Conservation (phyloP, 345 rosid species). For the Luvunga scandens region DNA sequence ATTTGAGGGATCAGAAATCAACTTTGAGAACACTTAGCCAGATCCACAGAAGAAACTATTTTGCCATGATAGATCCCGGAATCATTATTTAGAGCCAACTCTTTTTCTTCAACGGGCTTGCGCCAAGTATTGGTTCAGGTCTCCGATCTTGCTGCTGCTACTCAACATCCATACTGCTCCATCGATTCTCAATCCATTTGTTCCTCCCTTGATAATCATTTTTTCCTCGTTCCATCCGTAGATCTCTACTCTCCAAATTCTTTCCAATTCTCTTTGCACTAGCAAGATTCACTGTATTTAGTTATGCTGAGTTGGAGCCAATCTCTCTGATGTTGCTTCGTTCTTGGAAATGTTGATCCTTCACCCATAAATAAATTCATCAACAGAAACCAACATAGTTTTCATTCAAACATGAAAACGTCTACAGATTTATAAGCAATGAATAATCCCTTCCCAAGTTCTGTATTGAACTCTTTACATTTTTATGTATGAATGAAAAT, state of each 20-base stretch:
- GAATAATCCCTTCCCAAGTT: not conserved
- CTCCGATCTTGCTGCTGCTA: slow-evolving; percentile 8
- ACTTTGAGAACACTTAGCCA: slow-evolving; percentile 28
- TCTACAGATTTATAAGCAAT: not conserved
- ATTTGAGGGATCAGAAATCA: slow-evolving; percentile 12
- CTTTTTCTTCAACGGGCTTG: slow-evolving; percentile 17
- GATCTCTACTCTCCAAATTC: slow-evolving; percentile 19
- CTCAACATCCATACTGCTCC: slow-evolving; percentile 8
- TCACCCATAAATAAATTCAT: not conserved
- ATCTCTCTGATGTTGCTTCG: slow-evolving; percentile 8
- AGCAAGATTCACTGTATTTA: slow-evolving; percentile 6
- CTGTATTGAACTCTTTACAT: not conserved
- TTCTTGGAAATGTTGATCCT: slow-evolving; percentile 22
- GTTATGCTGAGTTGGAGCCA: not conserved
- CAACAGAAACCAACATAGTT: not conserved
- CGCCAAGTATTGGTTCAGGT: slow-evolving; percentile 23
- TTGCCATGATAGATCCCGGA: slow-evolving; percentile 11
- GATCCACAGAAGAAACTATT: slow-evolving; percentile 24
- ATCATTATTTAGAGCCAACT: slow-evolving; percentile 2
- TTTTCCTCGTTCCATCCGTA: slow-evolving; percentile 3
- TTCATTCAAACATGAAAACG: not conserved
- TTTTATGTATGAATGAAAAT: not conserved
- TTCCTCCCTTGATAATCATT: slow-evolving; percentile 14
- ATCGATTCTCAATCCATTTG: slow-evolving; percentile 18
- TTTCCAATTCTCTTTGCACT: slow-evolving; percentile 6